phyloP scores from a whole-genome alignment of 768 basidiomycete species.

The Thelephora ganbajun region DNA sequence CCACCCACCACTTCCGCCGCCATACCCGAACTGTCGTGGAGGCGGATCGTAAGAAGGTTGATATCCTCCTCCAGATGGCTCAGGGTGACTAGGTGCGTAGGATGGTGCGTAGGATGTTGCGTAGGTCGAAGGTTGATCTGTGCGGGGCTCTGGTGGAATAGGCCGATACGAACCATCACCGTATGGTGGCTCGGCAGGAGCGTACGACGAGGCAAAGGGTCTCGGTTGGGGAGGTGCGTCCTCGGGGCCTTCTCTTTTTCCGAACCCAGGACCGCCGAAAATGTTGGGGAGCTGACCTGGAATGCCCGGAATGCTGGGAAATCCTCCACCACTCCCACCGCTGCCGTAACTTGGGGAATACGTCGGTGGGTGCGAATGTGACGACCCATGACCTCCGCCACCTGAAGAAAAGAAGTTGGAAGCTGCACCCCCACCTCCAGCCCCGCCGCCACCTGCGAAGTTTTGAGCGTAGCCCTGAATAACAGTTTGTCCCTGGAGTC shows the following conservation, averaged over 20 bases:
- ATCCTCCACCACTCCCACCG: neutral
- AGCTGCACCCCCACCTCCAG: neutral
- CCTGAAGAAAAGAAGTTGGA: neutral
- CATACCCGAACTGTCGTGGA: neutral
- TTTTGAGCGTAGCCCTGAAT: constrained; percentile 28
- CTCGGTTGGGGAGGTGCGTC: too few relatives aligned
- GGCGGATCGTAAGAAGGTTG: neutral
- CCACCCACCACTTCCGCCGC: too few relatives aligned
- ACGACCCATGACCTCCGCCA: neutral
- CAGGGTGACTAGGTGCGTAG: neutral
- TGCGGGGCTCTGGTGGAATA: too few relatives aligned
- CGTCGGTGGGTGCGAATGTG: neutral
- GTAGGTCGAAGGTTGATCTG: neutral
- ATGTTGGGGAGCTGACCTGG: neutral
- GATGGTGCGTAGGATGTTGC: neutral
- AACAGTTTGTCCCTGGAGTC: constrained; percentile 32
- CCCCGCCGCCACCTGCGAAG: too few relatives aligned
- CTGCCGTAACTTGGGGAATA: neutral
- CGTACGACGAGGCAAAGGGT: too few relatives aligned
- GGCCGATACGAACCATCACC: too few relatives aligned
- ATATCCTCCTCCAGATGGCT: neutral
- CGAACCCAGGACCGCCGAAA: neutral
- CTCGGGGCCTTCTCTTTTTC: neutral
- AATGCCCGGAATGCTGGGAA: neutral
- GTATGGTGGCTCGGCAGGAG: too few relatives aligned